A percentile compares a stretch with the other conserved stretches of the same genome.
phyloP scores from a whole-genome alignment of 1,284 basidiomycete genomes.

The Phylloboletellus chloephorus region DNA sequence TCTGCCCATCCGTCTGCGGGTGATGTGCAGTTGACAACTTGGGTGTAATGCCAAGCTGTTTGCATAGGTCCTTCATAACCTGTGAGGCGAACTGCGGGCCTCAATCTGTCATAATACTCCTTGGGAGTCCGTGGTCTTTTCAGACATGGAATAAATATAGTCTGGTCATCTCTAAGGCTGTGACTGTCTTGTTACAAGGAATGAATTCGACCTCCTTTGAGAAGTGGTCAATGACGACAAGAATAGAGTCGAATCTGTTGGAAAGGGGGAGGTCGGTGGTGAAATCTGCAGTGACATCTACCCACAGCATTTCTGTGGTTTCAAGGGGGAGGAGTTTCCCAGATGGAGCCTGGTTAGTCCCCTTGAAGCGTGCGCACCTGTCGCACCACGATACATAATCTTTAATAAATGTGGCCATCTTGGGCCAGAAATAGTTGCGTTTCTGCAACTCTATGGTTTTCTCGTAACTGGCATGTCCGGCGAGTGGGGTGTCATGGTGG shows the following conservation, averaged over 20 bases:
- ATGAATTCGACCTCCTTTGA: constrained; percentile 7
- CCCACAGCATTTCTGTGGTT: not conserved
- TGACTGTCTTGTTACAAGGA: not conserved
- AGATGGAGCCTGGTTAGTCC: not conserved
- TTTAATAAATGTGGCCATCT: not conserved
- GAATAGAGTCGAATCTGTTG: not conserved
- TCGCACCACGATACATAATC: not conserved
- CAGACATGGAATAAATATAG: not conserved
- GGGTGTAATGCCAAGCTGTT: not conserved
- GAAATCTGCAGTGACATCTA: not conserved
- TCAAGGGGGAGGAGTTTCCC: not conserved
- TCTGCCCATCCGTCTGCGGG: too few species aligned
- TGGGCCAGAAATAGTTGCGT: not conserved
- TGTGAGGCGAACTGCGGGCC: constrained; percentile 2
- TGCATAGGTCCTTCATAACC: not conserved
- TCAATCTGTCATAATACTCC: not conserved
- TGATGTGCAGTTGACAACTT: not conserved
- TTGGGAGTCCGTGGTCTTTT: not conserved
- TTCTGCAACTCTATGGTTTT: not conserved
- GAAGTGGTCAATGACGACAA: not conserved
- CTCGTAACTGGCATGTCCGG: not conserved
- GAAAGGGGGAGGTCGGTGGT: not conserved
- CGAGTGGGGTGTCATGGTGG: not conserved
- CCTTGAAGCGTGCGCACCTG: not conserved
- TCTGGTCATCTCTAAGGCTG: not conserved